Evolutionary conservation across 352 stramenopile genomes (phyloP).

Genomic region (Pythium aristosporum): DNA sequence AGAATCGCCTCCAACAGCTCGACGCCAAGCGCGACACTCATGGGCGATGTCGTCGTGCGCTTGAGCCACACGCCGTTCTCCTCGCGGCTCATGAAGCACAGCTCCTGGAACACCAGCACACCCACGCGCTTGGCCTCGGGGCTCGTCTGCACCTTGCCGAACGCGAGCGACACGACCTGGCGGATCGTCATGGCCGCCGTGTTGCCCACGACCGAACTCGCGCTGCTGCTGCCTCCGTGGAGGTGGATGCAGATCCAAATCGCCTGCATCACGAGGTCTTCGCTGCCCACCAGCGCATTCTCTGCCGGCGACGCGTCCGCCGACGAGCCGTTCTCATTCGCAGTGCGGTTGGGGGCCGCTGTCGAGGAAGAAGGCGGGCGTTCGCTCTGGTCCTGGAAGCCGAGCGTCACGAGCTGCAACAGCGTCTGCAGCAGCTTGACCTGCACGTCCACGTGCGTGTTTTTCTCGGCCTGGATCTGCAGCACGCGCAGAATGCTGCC

Average conservation of each 20-base stretch:
- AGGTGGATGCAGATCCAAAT: slow-evolving; percentile 88
- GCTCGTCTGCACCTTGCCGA: slow-evolving; percentile 75
- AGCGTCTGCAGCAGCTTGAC: slow-evolving; percentile 89
- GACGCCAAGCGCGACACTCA: slow-evolving; percentile 74
- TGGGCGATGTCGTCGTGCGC: slow-evolving; percentile 64
- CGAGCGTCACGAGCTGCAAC: slow-evolving; percentile 82
- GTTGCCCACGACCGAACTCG: slow-evolving; percentile 80
- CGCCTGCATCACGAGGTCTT: slow-evolving; percentile 85
- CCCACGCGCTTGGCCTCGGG: slow-evolving; percentile 73
- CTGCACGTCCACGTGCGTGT: slow-evolving; percentile 76
- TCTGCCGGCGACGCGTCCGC: slow-evolving; percentile 9
- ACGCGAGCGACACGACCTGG: slow-evolving; percentile 85
- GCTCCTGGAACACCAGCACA: slow-evolving; percentile 84
- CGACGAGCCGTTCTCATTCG: background rate
- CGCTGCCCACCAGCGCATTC: slow-evolving; percentile 69
- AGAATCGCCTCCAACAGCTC: slow-evolving; percentile 82
- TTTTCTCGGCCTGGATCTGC: slow-evolving; percentile 94
- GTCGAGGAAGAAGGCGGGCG: background rate
- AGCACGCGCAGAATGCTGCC: slow-evolving; percentile 95
- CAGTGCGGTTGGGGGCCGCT: background rate
- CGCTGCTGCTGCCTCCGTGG: slow-evolving; percentile 66
- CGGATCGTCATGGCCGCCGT: slow-evolving; percentile 88
- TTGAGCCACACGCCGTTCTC: slow-evolving; percentile 87
- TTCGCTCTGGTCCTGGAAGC: slow-evolving; percentile 57
- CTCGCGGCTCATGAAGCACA: slow-evolving; percentile 85